Conservation (phyloP, 2,329 filamentous ascomycete genomes). For the Fusarium hostae region DNA sequence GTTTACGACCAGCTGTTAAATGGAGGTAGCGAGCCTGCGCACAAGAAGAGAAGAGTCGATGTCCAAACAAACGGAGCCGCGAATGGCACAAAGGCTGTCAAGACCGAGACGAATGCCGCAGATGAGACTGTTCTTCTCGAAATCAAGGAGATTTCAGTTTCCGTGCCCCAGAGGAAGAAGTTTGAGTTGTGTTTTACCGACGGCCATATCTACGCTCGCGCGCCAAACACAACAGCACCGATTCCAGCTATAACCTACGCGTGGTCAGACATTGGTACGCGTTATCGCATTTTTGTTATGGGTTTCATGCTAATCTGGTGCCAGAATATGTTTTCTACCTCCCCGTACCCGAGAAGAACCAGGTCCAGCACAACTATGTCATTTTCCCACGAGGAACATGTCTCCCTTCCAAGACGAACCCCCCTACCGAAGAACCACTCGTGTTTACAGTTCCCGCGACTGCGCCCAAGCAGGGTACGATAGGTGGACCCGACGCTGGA, state of each 20-base stretch:
- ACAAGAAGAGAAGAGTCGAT: slow-evolving; percentile 65
- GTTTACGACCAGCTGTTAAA: slow-evolving; percentile 58
- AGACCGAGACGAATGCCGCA: slow-evolving; percentile 51
- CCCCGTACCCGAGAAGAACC: slow-evolving; percentile 72
- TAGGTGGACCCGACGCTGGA: slow-evolving; percentile 61
- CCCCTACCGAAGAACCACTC: slow-evolving; percentile 64
- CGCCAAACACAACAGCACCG: slow-evolving; percentile 62
- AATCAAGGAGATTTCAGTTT: slow-evolving; percentile 74
- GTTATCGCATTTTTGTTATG: not conserved
- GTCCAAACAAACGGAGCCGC: slow-evolving; percentile 45
- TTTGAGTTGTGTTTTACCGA: slow-evolving; percentile 72
- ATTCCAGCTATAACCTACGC: slow-evolving; percentile 66
- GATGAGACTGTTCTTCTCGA: slow-evolving; percentile 66
- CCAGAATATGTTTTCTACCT: slow-evolving; percentile 72
- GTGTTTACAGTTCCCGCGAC: slow-evolving; percentile 71
- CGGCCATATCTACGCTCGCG: slow-evolving; percentile 67
- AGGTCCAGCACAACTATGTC: slow-evolving; percentile 74
- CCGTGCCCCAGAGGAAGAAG: slow-evolving; percentile 75
- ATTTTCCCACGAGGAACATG: slow-evolving; percentile 68
- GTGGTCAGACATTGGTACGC: slow-evolving; percentile 71
- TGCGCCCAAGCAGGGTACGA: slow-evolving; percentile 69
- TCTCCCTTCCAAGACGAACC: slow-evolving; percentile 60
- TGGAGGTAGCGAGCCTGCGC: slow-evolving; percentile 56
- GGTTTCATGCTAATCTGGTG: slow-evolving; percentile 10
- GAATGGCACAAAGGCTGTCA: slow-evolving; percentile 34